phyloP scores from a whole-genome alignment of 345 rosid species.

The Pugionium cornutum region DNA sequence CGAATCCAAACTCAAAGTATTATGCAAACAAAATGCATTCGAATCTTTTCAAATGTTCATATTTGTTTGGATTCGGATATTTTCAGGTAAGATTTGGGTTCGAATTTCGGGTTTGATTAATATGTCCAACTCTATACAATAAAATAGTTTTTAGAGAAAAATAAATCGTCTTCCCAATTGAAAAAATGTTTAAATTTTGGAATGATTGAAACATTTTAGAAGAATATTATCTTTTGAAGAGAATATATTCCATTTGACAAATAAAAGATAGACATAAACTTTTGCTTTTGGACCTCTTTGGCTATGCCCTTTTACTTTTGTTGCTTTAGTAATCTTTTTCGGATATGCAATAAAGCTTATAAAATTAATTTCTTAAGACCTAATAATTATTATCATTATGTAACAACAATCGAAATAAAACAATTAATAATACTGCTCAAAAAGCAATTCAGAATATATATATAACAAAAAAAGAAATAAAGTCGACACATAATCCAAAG shows the following conservation, averaged over 20 bases:
- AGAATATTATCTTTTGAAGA: not conserved
- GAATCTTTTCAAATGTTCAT: no score
- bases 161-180: no score
- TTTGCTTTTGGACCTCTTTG: slow-evolving; percentile 31
- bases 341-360: slow-evolving; percentile 31
- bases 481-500: slow-evolving; percentile 37
- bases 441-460: slow-evolving; percentile 9
- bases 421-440: slow-evolving; percentile 27
- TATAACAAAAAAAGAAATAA: not conserved
- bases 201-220: not conserved
- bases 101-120: no score
- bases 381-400: slow-evolving; percentile 36
- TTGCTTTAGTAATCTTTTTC: slow-evolving; percentile 30
- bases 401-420: slow-evolving; percentile 36
- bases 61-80: no score
- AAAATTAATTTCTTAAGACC: slow-evolving; percentile 13
- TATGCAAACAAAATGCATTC: no score
- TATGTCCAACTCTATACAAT: no score
- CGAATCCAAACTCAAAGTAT: no score
- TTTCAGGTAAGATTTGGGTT: no score
- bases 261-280: slow-evolving; percentile 31
- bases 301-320: slow-evolving; percentile 30
- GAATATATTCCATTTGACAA: not conserved
- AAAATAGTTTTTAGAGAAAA: no score
- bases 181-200: not conserved